A percentile compares a stretch with the other conserved stretches of the same genome.
These are phyloP conservation scores for Aspergillus japonicus DNA, from an alignment of 2,329 filamentous ascomycete species.

Conservation along the genomic window DNA sequence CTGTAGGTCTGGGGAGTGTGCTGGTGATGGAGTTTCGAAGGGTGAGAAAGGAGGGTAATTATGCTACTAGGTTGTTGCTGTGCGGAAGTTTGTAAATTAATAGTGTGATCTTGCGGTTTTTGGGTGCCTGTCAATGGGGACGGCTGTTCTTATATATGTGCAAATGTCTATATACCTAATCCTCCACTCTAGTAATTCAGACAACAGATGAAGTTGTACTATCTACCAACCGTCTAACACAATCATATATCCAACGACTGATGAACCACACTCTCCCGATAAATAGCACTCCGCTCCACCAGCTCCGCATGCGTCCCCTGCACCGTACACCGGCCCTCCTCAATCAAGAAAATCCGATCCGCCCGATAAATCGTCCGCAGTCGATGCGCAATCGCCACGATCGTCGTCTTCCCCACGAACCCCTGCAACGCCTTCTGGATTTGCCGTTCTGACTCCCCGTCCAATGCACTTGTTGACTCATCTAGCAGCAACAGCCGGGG, in stretches of 20 bases:
- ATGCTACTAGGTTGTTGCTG: too few species aligned
- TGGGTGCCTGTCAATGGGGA: too few species aligned
- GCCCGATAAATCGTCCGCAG: conserved; percentile 61
- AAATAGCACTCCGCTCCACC: conserved; percentile 45
- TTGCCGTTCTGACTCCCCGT: conserved; percentile 53
- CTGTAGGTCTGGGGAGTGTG: conserved; percentile 5
- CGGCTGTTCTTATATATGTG: too few species aligned
- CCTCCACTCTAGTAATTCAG: too few species aligned
- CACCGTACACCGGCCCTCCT: conserved; percentile 63
- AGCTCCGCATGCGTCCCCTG: conserved; percentile 63
- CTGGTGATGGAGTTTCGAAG: too few species aligned
- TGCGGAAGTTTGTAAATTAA: too few species aligned
- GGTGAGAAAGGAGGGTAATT: too few species aligned
- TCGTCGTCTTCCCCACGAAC: conserved; percentile 37
- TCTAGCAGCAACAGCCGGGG: conserved; percentile 60
- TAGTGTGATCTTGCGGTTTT: too few species aligned
- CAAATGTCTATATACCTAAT: too few species aligned
- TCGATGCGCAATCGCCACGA: conserved; percentile 45
- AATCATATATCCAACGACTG: conserved; percentile 28
- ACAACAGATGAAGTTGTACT: too few species aligned
- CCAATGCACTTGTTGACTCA: conserved; percentile 60
- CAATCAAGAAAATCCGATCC: conserved; percentile 75
- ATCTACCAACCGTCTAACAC: too few species aligned
- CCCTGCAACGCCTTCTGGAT: conserved; percentile 45
- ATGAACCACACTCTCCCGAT: conserved; percentile 41